These are phyloP conservation scores for Hypoxylon sp. DNA, from an alignment of 2,329 filamentous ascomycete species.

Conservation along the genomic window DNA sequence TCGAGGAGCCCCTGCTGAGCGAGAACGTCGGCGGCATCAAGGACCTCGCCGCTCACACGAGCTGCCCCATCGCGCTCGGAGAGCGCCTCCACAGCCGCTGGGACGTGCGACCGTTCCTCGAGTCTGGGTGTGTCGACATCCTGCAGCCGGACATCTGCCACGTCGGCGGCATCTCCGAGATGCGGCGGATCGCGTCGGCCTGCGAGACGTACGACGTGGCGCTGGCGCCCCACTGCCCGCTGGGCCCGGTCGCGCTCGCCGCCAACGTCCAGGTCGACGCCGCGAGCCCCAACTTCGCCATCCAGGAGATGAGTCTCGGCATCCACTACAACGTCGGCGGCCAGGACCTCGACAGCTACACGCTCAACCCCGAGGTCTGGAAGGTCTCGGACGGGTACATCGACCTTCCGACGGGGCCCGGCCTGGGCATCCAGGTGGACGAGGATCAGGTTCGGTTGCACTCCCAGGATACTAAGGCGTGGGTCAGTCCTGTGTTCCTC, in stretches of 20 bases:
- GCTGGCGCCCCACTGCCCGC: slow-evolving; percentile 75
- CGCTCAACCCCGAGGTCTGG: slow-evolving; percentile 70
- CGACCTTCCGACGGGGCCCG: slow-evolving; percentile 64
- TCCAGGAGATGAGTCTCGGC: slow-evolving; percentile 80
- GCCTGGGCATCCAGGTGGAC: slow-evolving; percentile 74
- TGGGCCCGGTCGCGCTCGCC: slow-evolving; percentile 76
- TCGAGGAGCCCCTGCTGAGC: slow-evolving; percentile 76
- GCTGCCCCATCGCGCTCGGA: slow-evolving; percentile 73
- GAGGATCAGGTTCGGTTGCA: slow-evolving; percentile 71
- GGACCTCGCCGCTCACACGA: slow-evolving; percentile 61
- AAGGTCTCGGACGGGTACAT: slow-evolving; percentile 72
- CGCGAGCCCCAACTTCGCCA: slow-evolving; percentile 69
- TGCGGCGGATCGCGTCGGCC: slow-evolving; percentile 73
- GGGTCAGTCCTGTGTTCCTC: slow-evolving; percentile 71
- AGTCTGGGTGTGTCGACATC: slow-evolving; percentile 72
- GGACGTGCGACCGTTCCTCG: slow-evolving; percentile 77
- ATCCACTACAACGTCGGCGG: slow-evolving; percentile 80
- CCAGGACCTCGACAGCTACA: slow-evolving; percentile 71
- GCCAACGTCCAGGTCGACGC: slow-evolving; percentile 73
- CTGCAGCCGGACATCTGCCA: slow-evolving; percentile 78
- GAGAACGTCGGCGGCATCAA: slow-evolving; percentile 73
- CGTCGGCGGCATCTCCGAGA: slow-evolving; percentile 75
- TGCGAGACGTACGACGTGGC: slow-evolving; percentile 77
- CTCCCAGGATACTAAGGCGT: slow-evolving; percentile 65
- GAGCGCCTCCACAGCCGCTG: slow-evolving; percentile 76